Evolutionary conservation across 495 filamentous ascomycete species (phyloP).

Genomic region (Haplographium delicatum): DNA sequence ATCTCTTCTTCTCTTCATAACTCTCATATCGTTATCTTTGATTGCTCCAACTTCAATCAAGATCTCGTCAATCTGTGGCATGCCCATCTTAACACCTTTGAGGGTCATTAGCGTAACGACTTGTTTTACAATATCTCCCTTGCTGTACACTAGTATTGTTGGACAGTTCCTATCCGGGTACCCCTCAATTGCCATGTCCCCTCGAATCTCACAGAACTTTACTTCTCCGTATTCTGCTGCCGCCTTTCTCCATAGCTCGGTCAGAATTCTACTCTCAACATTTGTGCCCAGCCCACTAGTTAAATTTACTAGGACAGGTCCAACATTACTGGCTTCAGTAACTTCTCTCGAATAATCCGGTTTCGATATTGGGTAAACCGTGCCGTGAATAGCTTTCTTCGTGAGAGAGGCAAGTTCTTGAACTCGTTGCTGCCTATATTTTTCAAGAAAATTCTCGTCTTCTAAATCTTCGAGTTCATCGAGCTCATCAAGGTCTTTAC

Average conservation of each 20-base stretch:
- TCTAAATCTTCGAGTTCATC: slow-evolving; percentile 88
- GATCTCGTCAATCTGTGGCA: slow-evolving; percentile 62
- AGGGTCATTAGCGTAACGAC: slow-evolving; percentile 79
- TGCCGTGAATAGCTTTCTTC: slow-evolving; percentile 71
- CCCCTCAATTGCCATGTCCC: slow-evolving; percentile 89
- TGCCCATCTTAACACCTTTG: slow-evolving; percentile 60
- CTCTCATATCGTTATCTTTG: slow-evolving; percentile 66
- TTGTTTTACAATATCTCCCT: slow-evolving; percentile 86
- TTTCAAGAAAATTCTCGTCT: slow-evolving; percentile 84
- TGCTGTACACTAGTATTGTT: slow-evolving; percentile 86
- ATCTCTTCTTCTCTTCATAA: slow-evolving; percentile 57
- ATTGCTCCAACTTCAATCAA: slow-evolving; percentile 79
- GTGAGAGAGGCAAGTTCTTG: slow-evolving; percentile 70
- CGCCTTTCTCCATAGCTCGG: slow-evolving; percentile 81
- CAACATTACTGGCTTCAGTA: slow-evolving; percentile 77
- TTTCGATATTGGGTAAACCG: slow-evolving; percentile 91
- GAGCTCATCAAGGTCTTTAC: slow-evolving; percentile 89
- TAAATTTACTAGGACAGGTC: slow-evolving; percentile 77
- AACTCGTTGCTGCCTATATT: slow-evolving; percentile 80
- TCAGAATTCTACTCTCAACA: slow-evolving; percentile 73
- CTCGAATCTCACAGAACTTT: slow-evolving; percentile 97
- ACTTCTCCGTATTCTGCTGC: slow-evolving; percentile 82
- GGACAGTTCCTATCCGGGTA: slow-evolving; percentile 94
- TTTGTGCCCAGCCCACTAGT: slow-evolving; percentile 73
- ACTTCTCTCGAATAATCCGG: slow-evolving; percentile 87